Evolutionary conservation across 139 green algal species (phyloP), one percentile per base, ranked within the genome.

Genomic region (Volvox africanus): DNA sequence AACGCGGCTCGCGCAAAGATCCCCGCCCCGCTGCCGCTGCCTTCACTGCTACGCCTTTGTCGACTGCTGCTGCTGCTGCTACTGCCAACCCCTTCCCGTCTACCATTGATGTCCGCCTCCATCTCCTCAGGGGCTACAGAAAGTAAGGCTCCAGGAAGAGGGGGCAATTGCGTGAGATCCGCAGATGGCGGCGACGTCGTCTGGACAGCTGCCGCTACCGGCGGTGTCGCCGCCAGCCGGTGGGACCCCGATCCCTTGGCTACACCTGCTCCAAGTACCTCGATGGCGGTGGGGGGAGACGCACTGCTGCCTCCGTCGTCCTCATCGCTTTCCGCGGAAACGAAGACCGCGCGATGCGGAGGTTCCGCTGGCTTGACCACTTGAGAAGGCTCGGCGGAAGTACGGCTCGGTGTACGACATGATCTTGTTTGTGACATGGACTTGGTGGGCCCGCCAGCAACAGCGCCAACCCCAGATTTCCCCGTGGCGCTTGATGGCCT

Each of bases 151-250:
- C 75, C 75, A 20, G 75, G 75, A 18, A 81, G 75, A 5, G 50
- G 32, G 1, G 75, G 32, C 75, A 24, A 12, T 28, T 11, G 65
- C 16, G 24, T 2, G 65, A 61, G 16, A 81, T 55, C 30, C 18
- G 1, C 71, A 2, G 20, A 79, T 30, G 71, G 71, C 28, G 71
- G 71, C 14, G 71, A 30, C 24, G 71, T 6, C 67, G 67, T 32
- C 11, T 30, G 26, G 71, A 79, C 71, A 79, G 71, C 14, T 18
- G 71, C 65, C 65, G 65, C 65, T 73, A 28, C 71, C 20, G 71
- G 71, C 35, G 75, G 32, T 20, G 75, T 81, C 32, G 75, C 75
- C 32, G 75, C 75, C 75, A 81, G 75, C 17, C 75, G 75, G 75
- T 81, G 20, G 30, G 75, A 81, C 32, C 18, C 75, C 2, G 75